These are phyloP conservation scores for Calonectria hawksworthii DNA, from an alignment of 2,329 filamentous ascomycete genomes.

Conservation along the genomic window DNA sequence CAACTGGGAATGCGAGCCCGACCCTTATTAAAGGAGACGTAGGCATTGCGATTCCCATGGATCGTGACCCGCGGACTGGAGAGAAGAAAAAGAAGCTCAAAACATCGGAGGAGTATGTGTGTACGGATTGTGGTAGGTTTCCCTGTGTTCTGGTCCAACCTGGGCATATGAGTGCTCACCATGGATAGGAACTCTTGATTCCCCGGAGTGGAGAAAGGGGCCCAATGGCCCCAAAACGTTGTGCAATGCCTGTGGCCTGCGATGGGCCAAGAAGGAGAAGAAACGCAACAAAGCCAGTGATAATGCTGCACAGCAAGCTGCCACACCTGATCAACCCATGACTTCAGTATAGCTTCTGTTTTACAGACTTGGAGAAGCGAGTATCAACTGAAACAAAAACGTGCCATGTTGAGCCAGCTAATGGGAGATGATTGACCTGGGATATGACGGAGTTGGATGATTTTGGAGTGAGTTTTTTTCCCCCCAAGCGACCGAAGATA, in stretches of 20 bases:
- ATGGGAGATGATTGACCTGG: neutral
- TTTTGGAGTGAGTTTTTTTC: slow-evolving; percentile 31
- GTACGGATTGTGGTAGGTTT: slow-evolving; percentile 86
- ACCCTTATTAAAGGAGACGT: slow-evolving; percentile 87
- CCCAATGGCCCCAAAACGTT: slow-evolving; percentile 93
- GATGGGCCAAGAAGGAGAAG: slow-evolving; percentile 87
- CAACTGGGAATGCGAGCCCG: slow-evolving; percentile 86
- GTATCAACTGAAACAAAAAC: neutral
- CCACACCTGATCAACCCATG: slow-evolving; percentile 42
- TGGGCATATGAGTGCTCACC: slow-evolving; percentile 29
- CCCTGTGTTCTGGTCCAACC: neutral
- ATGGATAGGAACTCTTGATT: slow-evolving; percentile 80
- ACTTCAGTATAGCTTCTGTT: slow-evolving; percentile 6
- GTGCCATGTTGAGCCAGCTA: neutral
- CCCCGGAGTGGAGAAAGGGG: slow-evolving; percentile 95
- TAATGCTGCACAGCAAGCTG: slow-evolving; percentile 32
- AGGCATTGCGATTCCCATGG: slow-evolving; percentile 86
- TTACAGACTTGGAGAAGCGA: neutral
- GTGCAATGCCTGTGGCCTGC: slow-evolving; percentile 91
- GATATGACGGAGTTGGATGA: slow-evolving; percentile 23
- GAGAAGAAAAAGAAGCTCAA: slow-evolving; percentile 94
- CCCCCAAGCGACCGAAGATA: slow-evolving; percentile 39
- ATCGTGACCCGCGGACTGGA: slow-evolving; percentile 78
- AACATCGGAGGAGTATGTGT: slow-evolving; percentile 89
- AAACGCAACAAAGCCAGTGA: slow-evolving; percentile 60